A percentile compares a stretch with the other conserved stretches of the same genome.
phyloP scores from a whole-genome alignment of 352 stramenopile species.

The Hyaloperonospora arabidopsidis region DNA sequence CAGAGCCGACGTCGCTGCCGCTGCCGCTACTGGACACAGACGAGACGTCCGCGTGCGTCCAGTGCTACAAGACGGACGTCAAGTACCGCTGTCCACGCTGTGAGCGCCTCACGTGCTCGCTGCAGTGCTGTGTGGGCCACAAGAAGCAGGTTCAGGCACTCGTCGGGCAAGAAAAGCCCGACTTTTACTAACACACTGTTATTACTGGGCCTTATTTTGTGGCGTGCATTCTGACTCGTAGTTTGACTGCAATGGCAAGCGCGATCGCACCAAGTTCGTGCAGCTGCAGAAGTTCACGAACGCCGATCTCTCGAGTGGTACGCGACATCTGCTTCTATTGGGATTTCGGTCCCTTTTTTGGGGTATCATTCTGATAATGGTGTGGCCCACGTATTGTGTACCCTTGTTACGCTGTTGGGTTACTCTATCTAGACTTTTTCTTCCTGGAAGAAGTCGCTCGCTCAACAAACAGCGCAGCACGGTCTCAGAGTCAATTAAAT shows the following conservation, averaged over 20 bases:
- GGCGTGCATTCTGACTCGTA: no score
- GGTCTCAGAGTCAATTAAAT: constrained; percentile 38
- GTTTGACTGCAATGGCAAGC: constrained; percentile 75
- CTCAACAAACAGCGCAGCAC: constrained; percentile 40
- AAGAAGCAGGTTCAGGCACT: constrained; percentile 54
- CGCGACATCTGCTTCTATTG: background rate
- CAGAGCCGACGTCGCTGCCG: background rate
- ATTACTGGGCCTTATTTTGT: no score
- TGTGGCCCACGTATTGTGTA: background rate
- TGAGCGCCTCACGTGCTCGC: constrained; percentile 76
- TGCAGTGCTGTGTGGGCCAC: constrained; percentile 69
- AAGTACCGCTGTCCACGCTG: constrained; percentile 84
- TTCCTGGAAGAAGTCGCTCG: constrained; percentile 66
- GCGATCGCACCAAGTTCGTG: constrained; percentile 78
- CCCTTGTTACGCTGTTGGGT: background rate
- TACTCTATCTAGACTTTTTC: constrained; percentile 46
- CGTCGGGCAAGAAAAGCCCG: background rate
- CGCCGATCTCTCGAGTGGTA: constrained; percentile 69
- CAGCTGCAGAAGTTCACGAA: constrained; percentile 64
- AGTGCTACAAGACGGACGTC: constrained; percentile 42
- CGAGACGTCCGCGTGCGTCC: constrained; percentile 27
- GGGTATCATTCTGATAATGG: no score
- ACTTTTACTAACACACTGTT: no score
- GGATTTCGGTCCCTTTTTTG: no score
- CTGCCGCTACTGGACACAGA: background rate